A percentile compares a stretch with the other conserved stretches of the same genome.
These are phyloP conservation scores for Plasmodium fragile DNA, from an alignment of 169 alveolate species.

Conservation along the genomic window DNA sequence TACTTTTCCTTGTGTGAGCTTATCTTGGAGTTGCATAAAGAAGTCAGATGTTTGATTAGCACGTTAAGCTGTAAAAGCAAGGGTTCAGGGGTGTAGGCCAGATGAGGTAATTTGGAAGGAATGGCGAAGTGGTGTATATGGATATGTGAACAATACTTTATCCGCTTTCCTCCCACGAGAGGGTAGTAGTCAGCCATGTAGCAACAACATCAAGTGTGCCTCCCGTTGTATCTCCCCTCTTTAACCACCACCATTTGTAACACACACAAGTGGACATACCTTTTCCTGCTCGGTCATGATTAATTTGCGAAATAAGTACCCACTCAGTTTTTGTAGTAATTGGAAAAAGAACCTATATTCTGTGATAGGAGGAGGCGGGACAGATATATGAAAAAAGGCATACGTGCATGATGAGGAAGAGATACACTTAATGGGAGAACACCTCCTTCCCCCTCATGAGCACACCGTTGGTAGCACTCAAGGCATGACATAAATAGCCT, in stretches of 20 bases:
- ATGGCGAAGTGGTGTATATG: background rate
- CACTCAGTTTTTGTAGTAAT: constrained; percentile 42
- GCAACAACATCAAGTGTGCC: background rate
- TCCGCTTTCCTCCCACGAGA: background rate
- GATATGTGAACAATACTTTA: background rate
- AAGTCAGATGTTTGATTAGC: constrained; percentile 47
- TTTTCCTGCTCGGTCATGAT: constrained; percentile 71
- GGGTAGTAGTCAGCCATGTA: background rate
- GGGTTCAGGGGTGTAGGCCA: background rate
- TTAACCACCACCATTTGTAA: background rate
- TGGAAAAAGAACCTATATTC: constrained; percentile 63
- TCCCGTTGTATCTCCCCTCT: background rate
- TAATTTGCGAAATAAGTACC: constrained; percentile 62
- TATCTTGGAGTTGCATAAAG: constrained; percentile 2
- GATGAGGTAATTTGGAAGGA: background rate
- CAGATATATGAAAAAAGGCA: background rate
- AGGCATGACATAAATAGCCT: background rate
- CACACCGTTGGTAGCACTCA: background rate
- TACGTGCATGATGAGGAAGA: background rate
- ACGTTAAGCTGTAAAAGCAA: constrained; percentile 38
- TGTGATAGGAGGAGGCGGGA: background rate
- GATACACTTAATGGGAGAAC: background rate
- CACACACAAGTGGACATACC: constrained; percentile 4
- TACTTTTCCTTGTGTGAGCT: background rate
- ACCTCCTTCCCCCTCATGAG: background rate